Evolutionary conservation across 225 moss, liverwort and hornwort species (phyloP).

Genomic region (Polytrichum commune): DNA sequence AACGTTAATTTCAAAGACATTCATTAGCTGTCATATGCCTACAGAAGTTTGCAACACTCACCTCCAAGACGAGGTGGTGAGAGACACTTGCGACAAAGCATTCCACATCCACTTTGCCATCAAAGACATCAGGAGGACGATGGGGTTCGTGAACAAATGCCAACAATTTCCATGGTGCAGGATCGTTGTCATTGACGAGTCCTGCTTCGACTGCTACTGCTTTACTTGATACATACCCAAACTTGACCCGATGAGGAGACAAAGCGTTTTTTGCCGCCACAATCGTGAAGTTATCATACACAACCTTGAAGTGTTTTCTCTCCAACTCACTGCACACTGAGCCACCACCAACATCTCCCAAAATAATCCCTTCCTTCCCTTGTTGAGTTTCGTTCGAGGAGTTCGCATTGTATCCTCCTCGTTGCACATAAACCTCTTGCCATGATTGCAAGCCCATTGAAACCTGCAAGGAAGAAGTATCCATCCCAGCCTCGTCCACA

Average conservation of each 20-base stretch:
- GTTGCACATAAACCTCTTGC: conserved; percentile 1
- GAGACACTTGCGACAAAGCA: conserved; percentile 25
- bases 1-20: neutral
- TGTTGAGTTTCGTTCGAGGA: neutral
- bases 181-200: conserved; percentile 9
- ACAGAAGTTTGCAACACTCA: conserved; percentile 3
- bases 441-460: conserved; percentile 8
- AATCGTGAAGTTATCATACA: conserved; percentile 28
- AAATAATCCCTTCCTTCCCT: neutral
- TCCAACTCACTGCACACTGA: conserved; percentile 14
- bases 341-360: conserved; percentile 1
- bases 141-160: conserved; percentile 29
- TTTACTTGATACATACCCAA: conserved; percentile 23
- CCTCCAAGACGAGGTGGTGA: conserved; percentile 25
- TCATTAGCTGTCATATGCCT: neutral
- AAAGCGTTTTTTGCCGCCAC: conserved; percentile 19
- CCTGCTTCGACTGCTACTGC: conserved; percentile 28
- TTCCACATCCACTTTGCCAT: conserved; percentile 26
- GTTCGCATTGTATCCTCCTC: neutral
- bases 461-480: conserved; percentile 3
- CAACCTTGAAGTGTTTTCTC: conserved; percentile 16
- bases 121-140: conserved; percentile 17
- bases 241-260: conserved; percentile 24
- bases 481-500: neutral
- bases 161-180: conserved; percentile 27